phyloP scores from a whole-genome alignment of 208 protist genomes.

The Strigomonas culicis region DNA sequence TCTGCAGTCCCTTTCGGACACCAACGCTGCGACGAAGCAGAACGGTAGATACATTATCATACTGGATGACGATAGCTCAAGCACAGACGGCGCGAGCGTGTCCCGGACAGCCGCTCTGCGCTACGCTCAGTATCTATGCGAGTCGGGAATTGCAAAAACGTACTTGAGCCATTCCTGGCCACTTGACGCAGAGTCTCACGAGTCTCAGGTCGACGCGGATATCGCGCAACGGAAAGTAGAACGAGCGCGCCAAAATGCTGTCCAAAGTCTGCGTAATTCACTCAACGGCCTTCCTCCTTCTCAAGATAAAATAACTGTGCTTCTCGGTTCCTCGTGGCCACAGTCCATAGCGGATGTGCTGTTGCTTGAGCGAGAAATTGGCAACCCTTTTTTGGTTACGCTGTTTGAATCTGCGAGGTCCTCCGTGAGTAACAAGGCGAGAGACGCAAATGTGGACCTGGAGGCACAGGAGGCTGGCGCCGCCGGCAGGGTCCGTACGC shows the following conservation, averaged over 20 bases:
- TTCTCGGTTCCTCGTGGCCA: background rate
- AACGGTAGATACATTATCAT: conserved; percentile 1
- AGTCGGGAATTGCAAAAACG: background rate
- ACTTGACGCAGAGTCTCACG: background rate
- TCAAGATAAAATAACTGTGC: background rate
- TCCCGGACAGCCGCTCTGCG: background rate
- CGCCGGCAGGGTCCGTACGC: background rate
- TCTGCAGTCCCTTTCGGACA: background rate
- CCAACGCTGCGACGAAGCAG: background rate
- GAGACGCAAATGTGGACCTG: background rate
- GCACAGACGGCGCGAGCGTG: too few relatives aligned
- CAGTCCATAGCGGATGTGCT: conserved; percentile 1
- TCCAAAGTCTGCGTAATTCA: conserved; percentile 4
- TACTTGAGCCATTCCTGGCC: conserved; percentile 1
- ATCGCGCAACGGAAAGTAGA: background rate
- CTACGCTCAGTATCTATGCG: background rate
- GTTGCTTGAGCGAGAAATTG: conserved; percentile 5
- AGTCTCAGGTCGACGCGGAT: conserved; percentile 2
- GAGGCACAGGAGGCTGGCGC: background rate
- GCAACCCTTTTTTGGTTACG: background rate
- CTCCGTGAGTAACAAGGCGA: background rate
- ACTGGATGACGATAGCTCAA: too few relatives aligned
- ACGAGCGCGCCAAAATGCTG: background rate
- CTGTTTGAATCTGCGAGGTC: background rate
- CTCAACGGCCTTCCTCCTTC: background rate